These are phyloP conservation scores for Phytophthora nicotianae DNA, from an alignment of 352 stramenopile species.

Conservation along the genomic window DNA sequence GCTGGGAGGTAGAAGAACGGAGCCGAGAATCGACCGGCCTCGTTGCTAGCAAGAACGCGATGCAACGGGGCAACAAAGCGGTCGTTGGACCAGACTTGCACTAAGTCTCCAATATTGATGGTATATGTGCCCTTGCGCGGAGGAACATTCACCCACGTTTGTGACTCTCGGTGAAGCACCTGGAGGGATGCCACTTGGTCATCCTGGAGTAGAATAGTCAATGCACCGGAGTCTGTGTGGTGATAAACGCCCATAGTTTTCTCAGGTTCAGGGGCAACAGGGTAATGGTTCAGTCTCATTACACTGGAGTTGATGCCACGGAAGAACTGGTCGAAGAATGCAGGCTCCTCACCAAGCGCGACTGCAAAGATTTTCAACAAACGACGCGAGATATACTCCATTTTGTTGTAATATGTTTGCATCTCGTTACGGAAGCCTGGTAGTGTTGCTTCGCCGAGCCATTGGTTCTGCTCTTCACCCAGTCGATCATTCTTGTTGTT, in stretches of 20 bases:
- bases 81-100: conserved; percentile 65
- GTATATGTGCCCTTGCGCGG: conserved; percentile 50
- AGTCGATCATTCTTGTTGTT: conserved; percentile 67
- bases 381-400: conserved; percentile 59
- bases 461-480: conserved; percentile 88
- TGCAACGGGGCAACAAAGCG: conserved; percentile 49
- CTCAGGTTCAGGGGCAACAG: conserved; percentile 47
- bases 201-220: conserved; percentile 60
- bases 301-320: conserved; percentile 83
- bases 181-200: conserved; percentile 56
- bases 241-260: conserved; percentile 59
- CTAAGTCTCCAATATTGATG: conserved; percentile 65
- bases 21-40: conserved; percentile 49
- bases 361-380: conserved; percentile 64
- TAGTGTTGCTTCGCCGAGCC: conserved; percentile 47
- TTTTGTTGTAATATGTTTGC: conserved; percentile 45
- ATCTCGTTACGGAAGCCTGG: conserved; percentile 61
- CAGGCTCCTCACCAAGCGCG: conserved; percentile 46
- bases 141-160: conserved; percentile 55
- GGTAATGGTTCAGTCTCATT: conserved; percentile 93
- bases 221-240: conserved; percentile 57
- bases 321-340: conserved; percentile 71
- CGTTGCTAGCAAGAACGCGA: conserved; percentile 46
- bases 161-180: conserved; percentile 42
- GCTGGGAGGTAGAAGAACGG: conserved; percentile 73